Base-by-base conservation (phyloP, 208 protist genomes). In the Acanthamoeba triangularis region DNA sequence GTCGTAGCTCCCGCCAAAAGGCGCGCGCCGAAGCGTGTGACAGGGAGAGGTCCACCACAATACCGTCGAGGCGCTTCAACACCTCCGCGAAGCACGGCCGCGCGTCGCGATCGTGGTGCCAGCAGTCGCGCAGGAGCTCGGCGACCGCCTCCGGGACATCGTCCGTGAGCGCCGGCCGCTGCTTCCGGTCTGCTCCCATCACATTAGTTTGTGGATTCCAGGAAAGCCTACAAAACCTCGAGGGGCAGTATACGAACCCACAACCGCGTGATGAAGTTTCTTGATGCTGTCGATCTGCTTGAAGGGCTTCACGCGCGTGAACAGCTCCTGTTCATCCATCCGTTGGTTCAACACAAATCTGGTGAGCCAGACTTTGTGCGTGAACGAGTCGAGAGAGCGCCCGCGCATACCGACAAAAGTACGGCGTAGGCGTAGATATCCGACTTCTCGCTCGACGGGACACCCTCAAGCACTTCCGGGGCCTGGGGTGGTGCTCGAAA, bases 401-500 rank as follows among this genome's bases (percentile, higher is more conserved):
- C 28, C 28, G 28, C 8, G 13, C 59, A 28, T n/a, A 72, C 84
- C 84, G 44, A 67, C 16, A 92, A 59, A 3, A 92, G 41, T 3
- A 92, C 35, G 41, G 56, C 85, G 65, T 74, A 92, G 33, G 85
- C 85, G 37, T 92, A 92, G 35, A 92, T 37, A 59, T 92, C 85
- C 2, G 56, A 74, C 28, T 69, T 47, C 85, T 92, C 85, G 41
- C 59, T 76, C 20, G 85, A 0, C 23, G 85, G 85, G 33, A 92
- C 8, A 49, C 85, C 85, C 11, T 28, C 5, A 3, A 92, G 61
- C 5, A 92, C 16, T 44, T 92, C 85, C 18, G 85, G 85, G 13
- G 85, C 54, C 85, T 74, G 7, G 28, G 65, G 28, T 30, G 28
- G 28, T 28, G 28, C 65, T 11, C 8, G 13, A 44, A 35, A 78